These are phyloP conservation scores for Penicillium canescens DNA, from an alignment of 495 filamentous ascomycete species.

Conservation along the genomic window DNA sequence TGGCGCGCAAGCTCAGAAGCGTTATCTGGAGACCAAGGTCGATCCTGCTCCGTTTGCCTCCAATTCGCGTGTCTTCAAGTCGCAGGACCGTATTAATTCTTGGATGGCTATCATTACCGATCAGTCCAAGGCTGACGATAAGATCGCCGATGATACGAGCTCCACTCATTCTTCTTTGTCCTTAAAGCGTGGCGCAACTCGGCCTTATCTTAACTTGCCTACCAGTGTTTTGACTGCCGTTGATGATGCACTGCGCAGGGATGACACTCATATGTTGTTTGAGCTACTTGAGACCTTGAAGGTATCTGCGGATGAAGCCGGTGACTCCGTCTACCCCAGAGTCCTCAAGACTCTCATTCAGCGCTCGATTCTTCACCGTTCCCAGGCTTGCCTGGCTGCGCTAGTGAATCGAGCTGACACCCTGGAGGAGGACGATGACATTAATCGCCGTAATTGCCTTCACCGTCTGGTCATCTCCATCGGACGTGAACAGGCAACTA, in stretches of 20 bases:
- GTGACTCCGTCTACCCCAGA: slow-evolving; percentile 51
- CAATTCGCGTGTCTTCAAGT: slow-evolving; percentile 61
- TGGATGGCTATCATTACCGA: slow-evolving; percentile 75
- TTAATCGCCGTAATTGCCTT: slow-evolving; percentile 90
- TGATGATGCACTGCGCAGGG: slow-evolving; percentile 74
- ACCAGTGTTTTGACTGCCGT: slow-evolving; percentile 65
- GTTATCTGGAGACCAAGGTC: slow-evolving; percentile 85
- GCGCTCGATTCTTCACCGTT: slow-evolving; percentile 71
- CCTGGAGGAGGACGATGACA: slow-evolving; percentile 84
- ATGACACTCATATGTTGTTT: slow-evolving; percentile 64
- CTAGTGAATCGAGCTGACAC: slow-evolving; percentile 66
- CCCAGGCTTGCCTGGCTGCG: slow-evolving; percentile 64
- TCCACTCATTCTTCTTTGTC: slow-evolving; percentile 72
- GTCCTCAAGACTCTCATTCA: slow-evolving; percentile 80
- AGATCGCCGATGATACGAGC: slow-evolving; percentile 65
- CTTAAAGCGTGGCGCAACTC: slow-evolving; percentile 67
- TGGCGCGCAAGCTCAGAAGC: slow-evolving; percentile 68
- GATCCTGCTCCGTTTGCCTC: slow-evolving; percentile 82
- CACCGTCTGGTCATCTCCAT: slow-evolving; percentile 90
- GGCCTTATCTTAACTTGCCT: slow-evolving; percentile 69
- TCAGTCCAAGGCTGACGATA: slow-evolving; percentile 58
- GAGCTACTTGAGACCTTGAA: slow-evolving; percentile 60
- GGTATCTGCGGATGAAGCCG: slow-evolving; percentile 46
- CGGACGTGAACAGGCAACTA: slow-evolving; percentile 70
- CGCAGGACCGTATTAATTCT: slow-evolving; percentile 79